Evolutionary conservation across 2,329 filamentous ascomycete species (phyloP).

Genomic region (Monosporascus sp.): DNA sequence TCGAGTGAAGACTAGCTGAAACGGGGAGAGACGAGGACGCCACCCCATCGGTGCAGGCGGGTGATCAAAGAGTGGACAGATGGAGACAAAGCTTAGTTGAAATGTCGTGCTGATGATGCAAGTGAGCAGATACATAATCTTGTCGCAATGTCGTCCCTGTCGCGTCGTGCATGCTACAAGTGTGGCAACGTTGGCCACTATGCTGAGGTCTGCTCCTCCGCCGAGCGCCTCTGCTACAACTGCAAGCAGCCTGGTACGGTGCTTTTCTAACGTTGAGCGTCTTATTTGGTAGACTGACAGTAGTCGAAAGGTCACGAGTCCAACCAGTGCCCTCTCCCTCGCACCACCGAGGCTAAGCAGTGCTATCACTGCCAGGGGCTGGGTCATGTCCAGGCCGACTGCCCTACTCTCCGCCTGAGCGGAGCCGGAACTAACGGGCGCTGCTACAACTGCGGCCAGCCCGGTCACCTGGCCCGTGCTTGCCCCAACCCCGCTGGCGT

Average conservation of each 20-base stretch:
- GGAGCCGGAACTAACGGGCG: slow-evolving; percentile 76
- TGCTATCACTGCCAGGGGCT: slow-evolving; percentile 99
- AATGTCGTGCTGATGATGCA: slow-evolving; percentile 31
- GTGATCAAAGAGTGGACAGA: slow-evolving; percentile 17
- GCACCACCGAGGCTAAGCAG: slow-evolving; percentile 98
- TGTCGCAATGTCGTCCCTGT: slow-evolving; percentile 68
- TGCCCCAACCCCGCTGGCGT: slow-evolving; percentile 70
- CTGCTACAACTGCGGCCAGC: slow-evolving; percentile 95
- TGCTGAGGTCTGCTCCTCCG: slow-evolving; percentile 90
- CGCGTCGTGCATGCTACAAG: slow-evolving; percentile 79
- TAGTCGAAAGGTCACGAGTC: slow-evolving; percentile 76
- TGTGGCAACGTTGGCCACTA: slow-evolving; percentile 79
- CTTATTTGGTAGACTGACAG: slow-evolving; percentile 8
- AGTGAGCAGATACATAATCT: slow-evolving; percentile 20
- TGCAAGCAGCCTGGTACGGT: slow-evolving; percentile 80
- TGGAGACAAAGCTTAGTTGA: slow-evolving; percentile 24
- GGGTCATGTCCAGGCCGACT: slow-evolving; percentile 97
- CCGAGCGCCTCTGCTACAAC: slow-evolving; percentile 99
- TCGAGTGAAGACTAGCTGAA: slow-evolving; percentile 27
- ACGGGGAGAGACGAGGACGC: slow-evolving; percentile 17
- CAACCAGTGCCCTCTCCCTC: slow-evolving; percentile 91
- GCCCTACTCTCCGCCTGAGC: slow-evolving; percentile 89
- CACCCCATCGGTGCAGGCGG: slow-evolving; percentile 30
- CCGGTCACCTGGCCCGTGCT: slow-evolving; percentile 87
- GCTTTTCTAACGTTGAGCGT: neutral